A percentile compares a stretch with the other conserved stretches of the same genome.
Evolutionary conservation across 176 grass and related monocot species (phyloP).

Genomic region (Eleusine indica): DNA sequence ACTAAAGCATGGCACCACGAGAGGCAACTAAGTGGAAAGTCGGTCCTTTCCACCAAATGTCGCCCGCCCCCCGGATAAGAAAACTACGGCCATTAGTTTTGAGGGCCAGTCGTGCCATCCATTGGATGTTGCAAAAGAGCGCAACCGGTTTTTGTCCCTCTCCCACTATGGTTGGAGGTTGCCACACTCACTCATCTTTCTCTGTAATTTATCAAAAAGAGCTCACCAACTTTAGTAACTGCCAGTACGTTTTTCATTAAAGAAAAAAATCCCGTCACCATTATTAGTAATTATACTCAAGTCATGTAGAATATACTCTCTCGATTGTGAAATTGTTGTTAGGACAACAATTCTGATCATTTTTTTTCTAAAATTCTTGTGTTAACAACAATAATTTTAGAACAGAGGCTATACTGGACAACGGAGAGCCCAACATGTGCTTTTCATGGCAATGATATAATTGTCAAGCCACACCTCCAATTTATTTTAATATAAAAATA

Average conservation of each 20-base stretch:
- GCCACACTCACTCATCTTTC: constrained; percentile 28
- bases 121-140: constrained; percentile 36
- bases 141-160: constrained; percentile 43
- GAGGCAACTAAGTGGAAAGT: constrained; percentile 26
- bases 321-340: too few relatives aligned
- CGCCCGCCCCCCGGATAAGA: background rate
- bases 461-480: too few relatives aligned
- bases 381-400: too few relatives aligned
- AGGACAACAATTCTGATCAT: too few relatives aligned
- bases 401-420: too few relatives aligned
- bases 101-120: background rate
- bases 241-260: background rate
- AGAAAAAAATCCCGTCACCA: background rate
- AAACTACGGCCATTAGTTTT: background rate
- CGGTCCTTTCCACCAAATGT: constrained; percentile 27
- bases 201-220: constrained; percentile 2
- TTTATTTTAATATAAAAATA: too few relatives aligned
- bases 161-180: constrained; percentile 45
- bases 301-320: background rate
- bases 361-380: too few relatives aligned
- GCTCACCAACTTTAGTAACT: background rate
- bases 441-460: too few relatives aligned
- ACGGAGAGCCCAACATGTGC: too few relatives aligned
- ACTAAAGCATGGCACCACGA: constrained; percentile 16
- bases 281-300: background rate